Base-by-base conservation (phyloP, 2,329 filamentous ascomycete genomes). In the Cryphonectria nitschkei region DNA sequence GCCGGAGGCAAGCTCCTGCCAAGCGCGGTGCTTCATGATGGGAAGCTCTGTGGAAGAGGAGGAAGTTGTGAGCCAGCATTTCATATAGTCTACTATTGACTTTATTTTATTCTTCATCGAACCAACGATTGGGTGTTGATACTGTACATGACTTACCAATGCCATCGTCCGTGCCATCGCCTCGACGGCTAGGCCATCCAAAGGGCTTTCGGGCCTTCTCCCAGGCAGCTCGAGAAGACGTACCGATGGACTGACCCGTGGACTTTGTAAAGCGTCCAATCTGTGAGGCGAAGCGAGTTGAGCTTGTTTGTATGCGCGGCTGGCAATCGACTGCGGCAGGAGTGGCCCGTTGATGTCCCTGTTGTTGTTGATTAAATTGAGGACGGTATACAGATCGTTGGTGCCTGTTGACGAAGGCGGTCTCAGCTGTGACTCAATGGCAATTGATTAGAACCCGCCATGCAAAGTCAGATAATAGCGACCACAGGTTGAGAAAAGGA, bases 1-100 rank as follows among this genome's bases (percentile, higher is more conserved):
- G n/a, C 66, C 66, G 7, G 54, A 61, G 68, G 68, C 71, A 19
- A 70, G 68, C 16, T 56, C 29, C 66, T 72, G 68, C 71, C 71
- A 70, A 14, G 61, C 63, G 9, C 62, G 63, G 19, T 63, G 37
- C 11, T 43, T 61, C 61, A 68, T 70, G 54, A 70, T 60, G 22
- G 68, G 71, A 16, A 72, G 71, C 3, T 72, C 71, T 72, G 41
- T 14, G 16, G 19, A 19, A 16, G 22, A 13, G 8, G 14, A 19
- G 4, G 13, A 9, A 34, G 6, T 16, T 22, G 29, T n/a, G 14
- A 26, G 39, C 29, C 37, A 41, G 29, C 7, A 26, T 5, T 2
- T 41, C n/a, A 46, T 8, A 39, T 43, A 19, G 0, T 32, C 9
- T 29, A 64, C 26, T 8, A 37, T 37, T 37, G 26, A 9, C 11